Evolutionary conservation across 2,329 filamentous ascomycete species (phyloP), one percentile per base, ranked within the genome.

Genomic region (Aspergillus awamori): DNA sequence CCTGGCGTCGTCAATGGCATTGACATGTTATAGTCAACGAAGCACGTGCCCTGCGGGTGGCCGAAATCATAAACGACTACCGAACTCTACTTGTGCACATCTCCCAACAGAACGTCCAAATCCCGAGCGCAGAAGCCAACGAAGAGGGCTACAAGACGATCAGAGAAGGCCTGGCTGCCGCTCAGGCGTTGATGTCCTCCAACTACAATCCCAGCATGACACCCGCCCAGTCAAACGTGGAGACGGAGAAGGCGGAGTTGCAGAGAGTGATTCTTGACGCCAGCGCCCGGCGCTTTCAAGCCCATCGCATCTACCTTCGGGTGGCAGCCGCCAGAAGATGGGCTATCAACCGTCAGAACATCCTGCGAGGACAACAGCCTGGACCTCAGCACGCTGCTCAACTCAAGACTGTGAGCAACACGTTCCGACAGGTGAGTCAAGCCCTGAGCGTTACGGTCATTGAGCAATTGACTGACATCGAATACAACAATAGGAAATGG

Each of bases 11-110:
- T 17, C 26, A 48, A 57, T 53, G 49, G 4, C 22, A 53, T 60
- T 52, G 47, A 56, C 36, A 51, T 55, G 49, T 20, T 45, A 60
- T 71, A 89, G 86, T 87, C 67, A 89, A 89, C 70, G 82, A 87
- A 71, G 85, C 84, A 61, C 84, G 86, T 70, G 86, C 86, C 53
- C 79, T 88, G 72, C 83, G 86, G 67, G 77, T 89, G 65, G 80
- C 85, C 51, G 86, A 89, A 74, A 82, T 89, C 70, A 86, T 89
- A 78, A 83, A 82, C 64, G 86, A 89, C 76, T 89, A 86, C 71
- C 84, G 86, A 57, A 86, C 84, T 59, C 76, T 88, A 4, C 83
- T 87, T 65, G 74, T 83, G 63, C 85, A 87, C 70, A 84, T 88
- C 59, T 79, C 81, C 30, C 80, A 85, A 62, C 80, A 86, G 61